Conservation (phyloP, 1,284 basidiomycete species). For the Cryptococcus sp. region DNA sequence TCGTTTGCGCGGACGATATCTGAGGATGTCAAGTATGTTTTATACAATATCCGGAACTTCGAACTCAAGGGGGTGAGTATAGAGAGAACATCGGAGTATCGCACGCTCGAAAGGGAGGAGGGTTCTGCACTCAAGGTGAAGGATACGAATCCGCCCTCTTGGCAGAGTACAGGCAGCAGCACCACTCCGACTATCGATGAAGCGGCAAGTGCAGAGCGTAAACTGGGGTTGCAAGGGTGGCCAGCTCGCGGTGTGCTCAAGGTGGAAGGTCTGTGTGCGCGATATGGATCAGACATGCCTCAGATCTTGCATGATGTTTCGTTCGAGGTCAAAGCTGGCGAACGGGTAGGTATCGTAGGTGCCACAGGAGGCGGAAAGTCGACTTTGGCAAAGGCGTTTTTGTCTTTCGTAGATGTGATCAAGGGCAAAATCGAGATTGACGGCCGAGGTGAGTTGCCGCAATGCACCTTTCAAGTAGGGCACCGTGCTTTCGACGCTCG, state of each 20-base stretch:
- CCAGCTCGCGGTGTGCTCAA: slow-evolving; percentile 51
- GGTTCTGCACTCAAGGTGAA: slow-evolving; percentile 12
- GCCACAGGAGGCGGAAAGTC: slow-evolving; percentile 67
- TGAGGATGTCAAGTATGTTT: slow-evolving; percentile 19
- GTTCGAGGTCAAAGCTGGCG: slow-evolving; percentile 57
- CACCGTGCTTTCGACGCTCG: neutral
- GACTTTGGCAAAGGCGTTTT: slow-evolving; percentile 46
- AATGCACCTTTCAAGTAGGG: neutral
- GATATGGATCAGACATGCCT: slow-evolving; percentile 54
- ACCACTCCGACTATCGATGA: neutral
- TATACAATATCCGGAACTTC: slow-evolving; percentile 37
- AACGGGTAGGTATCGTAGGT: slow-evolving; percentile 79
- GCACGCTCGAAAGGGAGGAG: slow-evolving; percentile 55
- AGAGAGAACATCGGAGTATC: slow-evolving; percentile 69
- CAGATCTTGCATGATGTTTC: slow-evolving; percentile 55
- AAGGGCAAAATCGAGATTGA: slow-evolving; percentile 39
- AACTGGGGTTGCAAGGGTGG: slow-evolving; percentile 55
- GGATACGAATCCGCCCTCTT: slow-evolving; percentile 1
- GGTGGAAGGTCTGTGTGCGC: slow-evolving; percentile 49
- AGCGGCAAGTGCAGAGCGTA: neutral
- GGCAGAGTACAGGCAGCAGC: neutral
- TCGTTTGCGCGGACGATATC: slow-evolving; percentile 30
- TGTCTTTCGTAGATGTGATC: slow-evolving; percentile 39
- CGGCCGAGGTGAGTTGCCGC: slow-evolving; percentile 23
- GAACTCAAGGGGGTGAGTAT: slow-evolving; percentile 53